These are phyloP conservation scores for Wickerhamomyces hampshirensis DNA, from an alignment of 805 yeast species.

Conservation along the genomic window DNA sequence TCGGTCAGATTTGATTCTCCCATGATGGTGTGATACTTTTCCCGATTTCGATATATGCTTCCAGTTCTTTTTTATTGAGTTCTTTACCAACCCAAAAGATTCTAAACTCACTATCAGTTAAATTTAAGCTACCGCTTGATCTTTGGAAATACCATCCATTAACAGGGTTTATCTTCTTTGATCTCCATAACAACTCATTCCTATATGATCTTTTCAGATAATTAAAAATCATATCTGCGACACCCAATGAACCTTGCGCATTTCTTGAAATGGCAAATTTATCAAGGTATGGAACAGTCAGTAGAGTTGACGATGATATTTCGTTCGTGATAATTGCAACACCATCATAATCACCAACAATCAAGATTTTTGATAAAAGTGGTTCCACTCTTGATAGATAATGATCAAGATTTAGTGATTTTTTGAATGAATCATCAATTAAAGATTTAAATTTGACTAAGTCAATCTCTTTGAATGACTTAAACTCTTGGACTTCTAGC, in stretches of 20 bases:
- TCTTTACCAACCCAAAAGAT: slow-evolving; percentile 40
- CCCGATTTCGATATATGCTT: slow-evolving; percentile 50
- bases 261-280: slow-evolving; percentile 85
- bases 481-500: slow-evolving; percentile 22
- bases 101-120: slow-evolving; percentile 36
- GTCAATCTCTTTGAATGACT: slow-evolving; percentile 30
- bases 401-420: slow-evolving; percentile 55
- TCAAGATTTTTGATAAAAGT: slow-evolving; percentile 66
- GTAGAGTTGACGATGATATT: slow-evolving; percentile 19
- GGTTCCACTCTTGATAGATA: slow-evolving; percentile 65
- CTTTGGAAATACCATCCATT: slow-evolving; percentile 98
- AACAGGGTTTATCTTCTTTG: slow-evolving; percentile 80
- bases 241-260: slow-evolving; percentile 87
- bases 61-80: slow-evolving; percentile 31
- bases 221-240: slow-evolving; percentile 91
- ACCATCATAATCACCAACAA: slow-evolving; percentile 94
- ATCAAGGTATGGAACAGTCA: slow-evolving; percentile 72
- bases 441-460: slow-evolving; percentile 51
- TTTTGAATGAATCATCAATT: slow-evolving; percentile 76
- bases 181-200: slow-evolving; percentile 80
- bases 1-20: slow-evolving; percentile 18
- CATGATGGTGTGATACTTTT: slow-evolving; percentile 53
- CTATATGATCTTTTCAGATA: slow-evolving; percentile 59
- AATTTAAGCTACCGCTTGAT: slow-evolving; percentile 60
- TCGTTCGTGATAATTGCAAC: slow-evolving; percentile 93